These are phyloP conservation scores for Penstemon barbatus DNA, from an alignment of 257 asterid species.

Conservation along the genomic window DNA sequence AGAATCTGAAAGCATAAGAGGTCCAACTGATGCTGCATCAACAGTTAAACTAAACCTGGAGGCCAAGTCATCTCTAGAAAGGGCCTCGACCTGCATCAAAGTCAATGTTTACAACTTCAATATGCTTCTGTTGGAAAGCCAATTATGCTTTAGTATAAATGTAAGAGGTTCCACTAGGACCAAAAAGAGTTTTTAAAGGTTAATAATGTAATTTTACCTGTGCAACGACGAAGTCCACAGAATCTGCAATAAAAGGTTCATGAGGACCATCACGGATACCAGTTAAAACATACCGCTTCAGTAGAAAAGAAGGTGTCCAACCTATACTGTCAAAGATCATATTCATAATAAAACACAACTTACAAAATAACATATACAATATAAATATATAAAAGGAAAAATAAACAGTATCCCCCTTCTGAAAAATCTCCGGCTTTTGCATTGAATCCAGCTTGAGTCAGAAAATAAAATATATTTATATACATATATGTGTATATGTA, in stretches of 20 bases:
- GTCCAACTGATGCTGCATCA: constrained; percentile 79
- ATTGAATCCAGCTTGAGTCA: constrained; percentile 19
- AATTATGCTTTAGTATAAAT: not conserved
- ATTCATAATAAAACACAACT: constrained; percentile 25
- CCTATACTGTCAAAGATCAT: constrained; percentile 69
- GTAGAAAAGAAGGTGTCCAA: constrained; percentile 90
- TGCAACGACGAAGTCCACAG: constrained; percentile 95
- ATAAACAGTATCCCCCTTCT: no score
- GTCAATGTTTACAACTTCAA: constrained; percentile 21
- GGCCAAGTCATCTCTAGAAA: constrained; percentile 86
- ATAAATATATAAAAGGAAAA: no score
- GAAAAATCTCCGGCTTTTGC: constrained; percentile 2
- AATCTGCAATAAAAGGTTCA: constrained; percentile 97
- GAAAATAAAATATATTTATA: not conserved
- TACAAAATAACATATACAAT: constrained; percentile 17
- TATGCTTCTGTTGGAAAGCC: not conserved
- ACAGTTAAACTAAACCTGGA: constrained; percentile 86
- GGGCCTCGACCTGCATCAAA: constrained; percentile 76
- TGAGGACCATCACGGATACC: constrained; percentile 96
- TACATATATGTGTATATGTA: no score
- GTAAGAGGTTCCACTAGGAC: constrained; percentile 14
- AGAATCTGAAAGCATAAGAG: constrained; percentile 83
- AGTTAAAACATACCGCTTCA: constrained; percentile 81
- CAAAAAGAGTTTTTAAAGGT: constrained; percentile 3
- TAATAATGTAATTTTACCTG: constrained; percentile 55